phyloP scores from a whole-genome alignment of 2,329 filamentous ascomycete genomes.

The Lachnum nothofagi region DNA sequence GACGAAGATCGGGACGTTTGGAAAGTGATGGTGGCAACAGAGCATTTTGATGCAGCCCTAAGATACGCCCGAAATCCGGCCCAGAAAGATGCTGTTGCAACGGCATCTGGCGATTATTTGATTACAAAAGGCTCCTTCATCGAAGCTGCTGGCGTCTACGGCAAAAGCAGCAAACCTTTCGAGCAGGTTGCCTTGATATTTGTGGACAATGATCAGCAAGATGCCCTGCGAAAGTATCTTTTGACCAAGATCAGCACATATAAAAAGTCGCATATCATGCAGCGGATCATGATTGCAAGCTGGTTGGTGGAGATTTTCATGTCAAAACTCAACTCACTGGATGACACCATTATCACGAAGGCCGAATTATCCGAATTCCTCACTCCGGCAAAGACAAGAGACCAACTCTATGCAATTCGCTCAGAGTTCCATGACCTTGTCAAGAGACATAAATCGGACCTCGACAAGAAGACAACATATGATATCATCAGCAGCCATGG shows the following conservation, averaged over 20 bases:
- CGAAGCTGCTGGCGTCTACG: conserved; percentile 86
- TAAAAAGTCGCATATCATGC: conserved; percentile 83
- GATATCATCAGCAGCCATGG: conserved; percentile 95
- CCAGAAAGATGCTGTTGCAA: conserved; percentile 87
- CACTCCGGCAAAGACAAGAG: conserved; percentile 64
- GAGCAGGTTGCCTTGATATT: conserved; percentile 90
- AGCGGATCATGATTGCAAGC: conserved; percentile 87
- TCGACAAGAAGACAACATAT: conserved; percentile 89
- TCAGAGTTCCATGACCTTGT: conserved; percentile 87
- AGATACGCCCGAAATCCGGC: conserved; percentile 73
- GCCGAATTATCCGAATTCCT: conserved; percentile 71
- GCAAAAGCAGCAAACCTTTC: conserved; percentile 92
- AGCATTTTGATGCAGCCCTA: conserved; percentile 83
- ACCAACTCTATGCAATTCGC: conserved; percentile 65
- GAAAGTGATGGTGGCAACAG: conserved; percentile 83
- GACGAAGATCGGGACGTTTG: conserved; percentile 91
- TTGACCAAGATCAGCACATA: conserved; percentile 74
- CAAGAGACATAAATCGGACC: conserved; percentile 73
- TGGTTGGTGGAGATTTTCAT: conserved; percentile 97
- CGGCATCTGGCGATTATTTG: conserved; percentile 84
- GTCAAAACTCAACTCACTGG: conserved; percentile 89
- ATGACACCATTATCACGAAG: conserved; percentile 88
- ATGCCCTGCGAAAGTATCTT: conserved; percentile 86
- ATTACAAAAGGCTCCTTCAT: conserved; percentile 74
- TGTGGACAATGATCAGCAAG: conserved; percentile 83